These are phyloP conservation scores for Arabidopsis suecica DNA, from an alignment of 345 rosid species.

Conservation along the genomic window DNA sequence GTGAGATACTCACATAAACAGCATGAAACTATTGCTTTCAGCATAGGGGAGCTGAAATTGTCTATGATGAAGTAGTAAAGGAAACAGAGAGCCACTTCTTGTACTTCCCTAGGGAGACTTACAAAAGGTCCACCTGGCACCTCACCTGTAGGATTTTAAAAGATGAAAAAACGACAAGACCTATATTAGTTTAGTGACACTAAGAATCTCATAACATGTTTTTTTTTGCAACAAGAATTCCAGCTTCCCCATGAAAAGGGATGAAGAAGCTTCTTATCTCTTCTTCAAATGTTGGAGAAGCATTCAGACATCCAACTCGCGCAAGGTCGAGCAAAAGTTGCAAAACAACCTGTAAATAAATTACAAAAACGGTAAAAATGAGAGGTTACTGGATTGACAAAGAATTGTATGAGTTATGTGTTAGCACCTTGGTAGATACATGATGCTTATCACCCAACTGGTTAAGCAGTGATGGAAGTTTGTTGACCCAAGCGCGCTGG, in stretches of 20 bases:
- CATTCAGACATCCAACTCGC: slow-evolving; percentile 52
- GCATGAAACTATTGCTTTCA: slow-evolving; percentile 69
- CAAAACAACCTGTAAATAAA: slow-evolving; percentile 62
- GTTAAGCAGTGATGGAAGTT: slow-evolving; percentile 66
- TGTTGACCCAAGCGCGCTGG: slow-evolving; percentile 73
- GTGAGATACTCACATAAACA: slow-evolving; percentile 63
- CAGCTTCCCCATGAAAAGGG: slow-evolving; percentile 61
- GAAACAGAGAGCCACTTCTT: slow-evolving; percentile 67
- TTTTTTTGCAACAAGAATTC: slow-evolving; percentile 13
- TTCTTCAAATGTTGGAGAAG: slow-evolving; percentile 58
- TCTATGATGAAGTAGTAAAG: slow-evolving; percentile 64
- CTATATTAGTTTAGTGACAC: slow-evolving; percentile 23
- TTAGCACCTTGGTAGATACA: slow-evolving; percentile 56
- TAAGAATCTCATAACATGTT: slow-evolving; percentile 1
- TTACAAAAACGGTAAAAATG: slow-evolving; percentile 22
- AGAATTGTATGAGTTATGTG: no score
- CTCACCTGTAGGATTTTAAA: slow-evolving; percentile 53
- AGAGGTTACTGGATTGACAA: neutral
- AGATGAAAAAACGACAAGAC: slow-evolving; percentile 15
- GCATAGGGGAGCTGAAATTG: slow-evolving; percentile 51
- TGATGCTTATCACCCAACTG: slow-evolving; percentile 65
- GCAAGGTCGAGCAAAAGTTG: slow-evolving; percentile 71
- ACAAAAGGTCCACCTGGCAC: slow-evolving; percentile 70
- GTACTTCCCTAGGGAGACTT: slow-evolving; percentile 65
- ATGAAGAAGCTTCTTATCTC: slow-evolving; percentile 67